Conservation (phyloP, 352 stramenopile genomes). For the Globisporangium lucens region DNA sequence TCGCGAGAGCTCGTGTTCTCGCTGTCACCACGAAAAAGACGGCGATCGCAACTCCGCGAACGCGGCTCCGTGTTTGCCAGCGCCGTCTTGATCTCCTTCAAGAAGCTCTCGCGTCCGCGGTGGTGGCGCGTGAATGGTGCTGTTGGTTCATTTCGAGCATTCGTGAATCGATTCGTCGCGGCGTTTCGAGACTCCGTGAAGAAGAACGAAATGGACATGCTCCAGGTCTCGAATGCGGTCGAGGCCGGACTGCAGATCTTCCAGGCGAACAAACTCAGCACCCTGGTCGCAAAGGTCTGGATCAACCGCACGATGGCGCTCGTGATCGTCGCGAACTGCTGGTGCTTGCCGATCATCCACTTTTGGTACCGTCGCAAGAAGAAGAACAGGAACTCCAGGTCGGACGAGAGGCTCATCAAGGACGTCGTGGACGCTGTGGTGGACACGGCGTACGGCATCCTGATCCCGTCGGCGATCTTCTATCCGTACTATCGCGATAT, state of each 20-base stretch:
- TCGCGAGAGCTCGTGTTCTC: constrained; percentile 16
- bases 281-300: constrained; percentile 12
- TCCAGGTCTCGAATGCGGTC: not conserved
- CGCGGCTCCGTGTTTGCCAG: no score
- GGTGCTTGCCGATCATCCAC: constrained; percentile 18
- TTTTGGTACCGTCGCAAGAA: not conserved
- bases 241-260: constrained; percentile 26
- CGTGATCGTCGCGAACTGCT: constrained; percentile 22
- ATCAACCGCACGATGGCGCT: constrained; percentile 21
- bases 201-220: no score
- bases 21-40: not conserved
- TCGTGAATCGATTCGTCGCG: no score
- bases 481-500: not conserved
- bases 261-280: constrained; percentile 22
- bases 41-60: no score
- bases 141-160: not conserved
- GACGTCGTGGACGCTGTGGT: not conserved
- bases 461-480: not conserved
- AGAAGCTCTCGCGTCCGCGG: not conserved
- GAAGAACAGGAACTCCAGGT: not conserved
- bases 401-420: not conserved
- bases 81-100: no score
- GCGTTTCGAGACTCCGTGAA: no score
- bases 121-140: constrained; percentile 7
- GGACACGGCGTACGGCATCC: not conserved